Percentiles rank a stretch among this genome's conserved stretches.
Evolutionary conservation across 1,284 basidiomycete genomes (phyloP).

Genomic region (Irpex sp.): DNA sequence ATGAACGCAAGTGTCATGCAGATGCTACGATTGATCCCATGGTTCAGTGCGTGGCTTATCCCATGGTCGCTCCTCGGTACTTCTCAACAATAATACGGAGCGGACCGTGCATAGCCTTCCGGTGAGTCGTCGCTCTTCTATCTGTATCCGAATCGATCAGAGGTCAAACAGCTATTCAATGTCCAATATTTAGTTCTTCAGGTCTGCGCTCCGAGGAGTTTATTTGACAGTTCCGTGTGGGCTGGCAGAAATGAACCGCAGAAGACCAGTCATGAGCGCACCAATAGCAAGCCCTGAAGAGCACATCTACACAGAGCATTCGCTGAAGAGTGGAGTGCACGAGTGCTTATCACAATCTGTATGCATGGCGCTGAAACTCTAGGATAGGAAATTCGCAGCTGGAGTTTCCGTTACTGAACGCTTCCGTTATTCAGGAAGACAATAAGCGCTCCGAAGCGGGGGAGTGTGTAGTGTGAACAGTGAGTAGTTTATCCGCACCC

Average conservation of each 20-base stretch:
- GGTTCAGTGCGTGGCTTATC: background rate
- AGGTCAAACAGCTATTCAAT: background rate
- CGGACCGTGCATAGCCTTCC: background rate
- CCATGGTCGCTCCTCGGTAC: background rate
- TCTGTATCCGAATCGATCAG: background rate
- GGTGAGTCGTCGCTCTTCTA: background rate
- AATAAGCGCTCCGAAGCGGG: background rate
- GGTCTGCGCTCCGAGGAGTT: background rate
- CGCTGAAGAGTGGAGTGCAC: background rate
- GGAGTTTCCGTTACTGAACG: background rate
- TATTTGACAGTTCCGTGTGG: background rate
- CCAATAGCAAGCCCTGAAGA: background rate
- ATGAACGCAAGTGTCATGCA: background rate
- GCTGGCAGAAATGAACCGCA: background rate
- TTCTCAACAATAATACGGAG: background rate
- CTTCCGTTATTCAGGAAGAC: too few species aligned
- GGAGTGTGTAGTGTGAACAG: background rate
- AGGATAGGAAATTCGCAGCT: background rate
- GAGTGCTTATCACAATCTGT: background rate
- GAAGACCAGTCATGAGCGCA: background rate
- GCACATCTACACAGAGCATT: background rate
- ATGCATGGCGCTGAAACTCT: background rate
- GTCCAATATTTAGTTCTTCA: background rate
- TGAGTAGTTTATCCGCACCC: slow-evolving; percentile 3
- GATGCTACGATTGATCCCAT: too few species aligned